Evolutionary conservation across 352 stramenopile genomes (phyloP).

Genomic region (Elongisporangium anandrum): DNA sequence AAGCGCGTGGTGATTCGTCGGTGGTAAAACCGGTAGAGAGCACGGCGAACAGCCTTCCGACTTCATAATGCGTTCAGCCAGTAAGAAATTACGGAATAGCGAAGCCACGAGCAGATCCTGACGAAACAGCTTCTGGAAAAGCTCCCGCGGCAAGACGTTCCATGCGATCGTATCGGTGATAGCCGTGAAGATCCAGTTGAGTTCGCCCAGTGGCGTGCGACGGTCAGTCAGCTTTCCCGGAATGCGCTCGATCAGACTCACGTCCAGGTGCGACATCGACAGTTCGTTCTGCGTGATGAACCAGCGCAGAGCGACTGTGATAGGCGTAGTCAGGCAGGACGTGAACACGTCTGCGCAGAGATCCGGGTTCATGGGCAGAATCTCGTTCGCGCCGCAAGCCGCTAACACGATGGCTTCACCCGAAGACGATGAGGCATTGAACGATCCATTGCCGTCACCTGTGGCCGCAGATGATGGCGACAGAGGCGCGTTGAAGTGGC

Average conservation of each 20-base stretch:
- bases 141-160: slow-evolving; percentile 94
- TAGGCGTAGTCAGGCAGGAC: slow-evolving; percentile 98
- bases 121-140: slow-evolving; percentile 99
- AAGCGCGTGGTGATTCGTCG: slow-evolving; percentile 95
- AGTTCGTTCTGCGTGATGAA: slow-evolving; percentile 94
- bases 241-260: slow-evolving; percentile 86
- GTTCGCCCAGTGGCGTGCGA: slow-evolving; percentile 93
- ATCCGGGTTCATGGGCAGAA: slow-evolving; percentile 95
- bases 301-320: slow-evolving; percentile 97
- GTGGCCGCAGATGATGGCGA: slow-evolving; percentile 11
- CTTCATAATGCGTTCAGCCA: slow-evolving; percentile 97
- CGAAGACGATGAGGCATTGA: slow-evolving; percentile 14
- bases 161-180: slow-evolving; percentile 99
- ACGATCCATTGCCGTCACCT: slow-evolving; percentile 11
- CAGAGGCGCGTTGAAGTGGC: slow-evolving; percentile 85
- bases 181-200: slow-evolving; percentile 99
- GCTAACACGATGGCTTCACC: slow-evolving; percentile 96
- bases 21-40: slow-evolving; percentile 93
- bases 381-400: slow-evolving; percentile 92
- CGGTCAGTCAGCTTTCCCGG: slow-evolving; percentile 92
- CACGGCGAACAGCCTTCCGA: slow-evolving; percentile 76
- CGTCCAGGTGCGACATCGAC: slow-evolving; percentile 83
- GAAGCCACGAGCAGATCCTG: slow-evolving; percentile 98
- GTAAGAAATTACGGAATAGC: slow-evolving; percentile 98
- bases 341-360: slow-evolving; percentile 99